A percentile compares a stretch with the other conserved stretches of the same genome.
phyloP scores from a whole-genome alignment of 202 grass and related monocot species.

The Elaeis oleifera region DNA sequence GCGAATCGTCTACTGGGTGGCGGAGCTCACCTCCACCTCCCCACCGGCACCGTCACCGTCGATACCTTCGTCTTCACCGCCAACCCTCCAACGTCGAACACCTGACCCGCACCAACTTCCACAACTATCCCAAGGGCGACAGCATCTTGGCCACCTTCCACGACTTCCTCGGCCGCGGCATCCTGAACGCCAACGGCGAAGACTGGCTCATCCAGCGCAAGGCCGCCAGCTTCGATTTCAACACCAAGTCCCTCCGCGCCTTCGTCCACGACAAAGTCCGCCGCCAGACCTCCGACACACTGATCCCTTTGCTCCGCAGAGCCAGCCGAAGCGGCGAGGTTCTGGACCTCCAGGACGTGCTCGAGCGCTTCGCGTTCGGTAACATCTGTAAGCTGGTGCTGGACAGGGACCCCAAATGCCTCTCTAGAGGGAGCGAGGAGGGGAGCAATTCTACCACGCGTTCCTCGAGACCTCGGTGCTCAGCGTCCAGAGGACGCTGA shows the following conservation, averaged over 20 bases:
- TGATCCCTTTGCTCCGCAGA: background rate
- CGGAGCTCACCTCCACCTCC: background rate
- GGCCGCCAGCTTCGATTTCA: background rate
- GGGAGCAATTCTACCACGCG: background rate
- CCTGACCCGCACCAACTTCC: background rate
- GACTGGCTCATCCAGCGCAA: background rate
- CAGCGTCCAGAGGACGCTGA: constrained; percentile 27
- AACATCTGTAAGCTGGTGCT: background rate
- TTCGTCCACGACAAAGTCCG: constrained; percentile 2
- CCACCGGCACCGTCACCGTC: constrained; percentile 11
- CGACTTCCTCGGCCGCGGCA: constrained; percentile 4
- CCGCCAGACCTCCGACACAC: background rate
- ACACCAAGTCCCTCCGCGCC: constrained; percentile 1
- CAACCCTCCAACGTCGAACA: constrained; percentile 8
- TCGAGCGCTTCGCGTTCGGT: background rate
- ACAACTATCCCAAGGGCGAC: constrained; percentile 2
- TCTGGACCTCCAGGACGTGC: background rate
- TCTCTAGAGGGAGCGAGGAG: background rate
- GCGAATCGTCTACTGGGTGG: background rate
- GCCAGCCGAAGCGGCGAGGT: background rate
- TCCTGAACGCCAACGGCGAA: constrained; percentile 4
- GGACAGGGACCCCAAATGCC: background rate
- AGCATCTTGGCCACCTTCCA: background rate
- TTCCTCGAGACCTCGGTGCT: background rate
- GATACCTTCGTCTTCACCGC: constrained; percentile 13